Base-by-base conservation (phyloP, 1,284 basidiomycete genomes). In the Hypsizygus ulmarius region DNA sequence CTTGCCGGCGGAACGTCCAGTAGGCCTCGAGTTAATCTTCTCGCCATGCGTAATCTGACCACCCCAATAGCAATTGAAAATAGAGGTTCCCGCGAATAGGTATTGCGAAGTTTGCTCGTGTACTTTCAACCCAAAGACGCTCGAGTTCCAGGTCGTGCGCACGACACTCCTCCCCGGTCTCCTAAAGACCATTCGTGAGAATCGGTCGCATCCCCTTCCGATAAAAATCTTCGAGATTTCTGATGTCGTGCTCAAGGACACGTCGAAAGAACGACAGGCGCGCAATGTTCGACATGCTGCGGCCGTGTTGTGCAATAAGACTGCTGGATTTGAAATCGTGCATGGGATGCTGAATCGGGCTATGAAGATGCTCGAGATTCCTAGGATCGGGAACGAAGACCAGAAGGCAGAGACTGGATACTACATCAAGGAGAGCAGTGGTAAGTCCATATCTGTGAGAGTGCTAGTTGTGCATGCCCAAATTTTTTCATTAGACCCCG, bases 31-130 rank as follows among this genome's bases (percentile, higher is more conserved):
- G 29, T 38, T 14, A 18, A 37, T 33, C n/a, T 37, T 16, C 16
- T 30, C 21, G n/a, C 32, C 25, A 34, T 19, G 15, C 18, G 47
- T 3, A 45, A 35, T 21, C 32, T 36, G 34, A 16, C 29, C 10
- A 37, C 35, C 33, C 33, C 35, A 47, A 35, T 47, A 95, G 84
- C 89, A 96, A 88, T 76, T 99, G 59, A 99, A 99, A 81, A 97
- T 99, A 61, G 96, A 99, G 70, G 83, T 97, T 45, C 96, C 97
- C 27, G 97, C 97, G 19, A 99, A 97, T 68, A 84, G 92, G 90
- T 82, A 51, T 44, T 65, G 33, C 15, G 8, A 27, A 32, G 19
- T 5, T 36, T 16, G n/a, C 29, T 18, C 10, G 4, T 29, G 21
- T 14, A 15, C 14, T 21, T 2, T 15, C 5, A 27, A 99, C 69